Conservation (phyloP, 164 flowering plant genomes). For the Stephania yunnanensis region DNA sequence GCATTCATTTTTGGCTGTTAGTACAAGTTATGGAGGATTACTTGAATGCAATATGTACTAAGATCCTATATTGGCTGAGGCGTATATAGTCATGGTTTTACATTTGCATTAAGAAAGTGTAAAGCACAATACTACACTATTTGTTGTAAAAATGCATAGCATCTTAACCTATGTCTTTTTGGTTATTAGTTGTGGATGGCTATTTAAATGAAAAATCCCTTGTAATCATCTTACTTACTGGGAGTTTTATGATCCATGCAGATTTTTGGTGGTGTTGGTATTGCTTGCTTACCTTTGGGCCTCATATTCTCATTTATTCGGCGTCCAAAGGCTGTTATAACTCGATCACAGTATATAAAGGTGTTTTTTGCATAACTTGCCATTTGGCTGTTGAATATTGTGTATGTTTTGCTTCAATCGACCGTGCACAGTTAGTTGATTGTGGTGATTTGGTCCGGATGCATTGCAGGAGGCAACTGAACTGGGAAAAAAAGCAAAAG, state of each 20-base stretch:
- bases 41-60: neutral
- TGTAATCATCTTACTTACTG: neutral
- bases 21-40: neutral
- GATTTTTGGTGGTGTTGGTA: slow-evolving; percentile 99
- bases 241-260: slow-evolving; percentile 37
- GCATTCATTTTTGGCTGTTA: neutral
- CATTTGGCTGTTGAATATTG: neutral
- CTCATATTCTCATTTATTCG: slow-evolving; percentile 79
- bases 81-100: too few relatives aligned
- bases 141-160: neutral
- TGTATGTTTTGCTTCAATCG: neutral
- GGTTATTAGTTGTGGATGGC: neutral
- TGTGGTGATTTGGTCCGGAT: slow-evolving; percentile 5
- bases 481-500: slow-evolving; percentile 85
- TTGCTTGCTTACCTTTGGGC: slow-evolving; percentile 85
- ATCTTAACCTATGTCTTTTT: neutral
- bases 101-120: too few relatives aligned
- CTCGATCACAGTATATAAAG: slow-evolving; percentile 98
- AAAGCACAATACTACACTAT: too few relatives aligned
- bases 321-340: slow-evolving; percentile 97
- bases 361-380: slow-evolving; percentile 24
- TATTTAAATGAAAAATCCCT: neutral
- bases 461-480: slow-evolving; percentile 88
- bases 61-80: neutral
- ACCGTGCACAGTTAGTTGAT: slow-evolving; percentile 1